Conservation (phyloP, 352 stramenopile species). For the Pythium phragmitis region DNA sequence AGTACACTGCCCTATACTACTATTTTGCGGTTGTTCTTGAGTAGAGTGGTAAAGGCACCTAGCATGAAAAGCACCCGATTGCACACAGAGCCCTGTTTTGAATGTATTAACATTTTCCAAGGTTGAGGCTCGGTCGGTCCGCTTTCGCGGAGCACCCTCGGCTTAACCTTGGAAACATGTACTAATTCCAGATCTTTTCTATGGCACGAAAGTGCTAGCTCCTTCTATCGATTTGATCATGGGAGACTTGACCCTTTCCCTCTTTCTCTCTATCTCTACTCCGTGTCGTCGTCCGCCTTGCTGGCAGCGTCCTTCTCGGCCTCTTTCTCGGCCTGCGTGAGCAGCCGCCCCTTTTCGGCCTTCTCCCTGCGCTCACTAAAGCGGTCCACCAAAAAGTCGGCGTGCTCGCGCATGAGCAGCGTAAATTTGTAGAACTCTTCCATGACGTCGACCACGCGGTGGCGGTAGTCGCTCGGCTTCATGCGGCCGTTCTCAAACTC, state of each 20-base stretch:
- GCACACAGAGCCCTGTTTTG: background rate
- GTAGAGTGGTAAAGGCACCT: background rate
- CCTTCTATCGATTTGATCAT: too few relatives aligned
- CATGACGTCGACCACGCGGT: slow-evolving; percentile 64
- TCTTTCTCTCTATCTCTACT: background rate
- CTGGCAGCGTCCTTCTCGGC: slow-evolving; percentile 19
- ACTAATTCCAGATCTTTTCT: too few relatives aligned
- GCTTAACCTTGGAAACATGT: too few relatives aligned
- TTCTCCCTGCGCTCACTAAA: slow-evolving; percentile 41
- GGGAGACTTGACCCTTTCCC: background rate
- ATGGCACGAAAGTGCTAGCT: too few relatives aligned
- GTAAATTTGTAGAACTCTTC: slow-evolving; percentile 78
- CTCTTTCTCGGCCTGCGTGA: slow-evolving; percentile 39
- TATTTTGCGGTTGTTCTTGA: too few relatives aligned
- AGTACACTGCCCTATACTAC: too few relatives aligned
- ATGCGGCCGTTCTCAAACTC: slow-evolving; percentile 67
- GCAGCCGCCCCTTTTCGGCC: slow-evolving; percentile 31
- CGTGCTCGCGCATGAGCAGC: slow-evolving; percentile 37
- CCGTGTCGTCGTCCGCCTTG: slow-evolving; percentile 14
- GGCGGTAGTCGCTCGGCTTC: slow-evolving; percentile 51
- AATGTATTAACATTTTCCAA: too few relatives aligned
- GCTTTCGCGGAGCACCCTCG: too few relatives aligned
- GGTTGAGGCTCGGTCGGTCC: too few relatives aligned
- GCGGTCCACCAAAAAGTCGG: slow-evolving; percentile 35
- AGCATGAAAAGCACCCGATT: background rate